Evolutionary conservation across 2,329 filamentous ascomycete species (phyloP), one percentile per base, ranked within the genome.

Genomic region (Penicillium sp.): DNA sequence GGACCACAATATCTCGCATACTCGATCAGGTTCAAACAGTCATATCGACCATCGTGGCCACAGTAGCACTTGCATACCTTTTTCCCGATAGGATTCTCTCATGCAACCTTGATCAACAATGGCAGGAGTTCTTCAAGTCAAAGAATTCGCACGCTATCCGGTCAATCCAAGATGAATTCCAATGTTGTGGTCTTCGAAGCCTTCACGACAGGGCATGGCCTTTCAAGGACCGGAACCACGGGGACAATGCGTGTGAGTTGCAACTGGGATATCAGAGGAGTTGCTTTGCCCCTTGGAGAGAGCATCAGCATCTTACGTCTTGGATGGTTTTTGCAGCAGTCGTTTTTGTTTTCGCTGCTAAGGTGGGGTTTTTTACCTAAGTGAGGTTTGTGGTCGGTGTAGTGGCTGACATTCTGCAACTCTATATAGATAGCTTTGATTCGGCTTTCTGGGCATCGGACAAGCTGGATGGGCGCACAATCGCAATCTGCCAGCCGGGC

Each of bases 141-240:
- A 72, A 74, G 50, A 58, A 75, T 34, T 65, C 66, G 5, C 51
- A 59, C 3, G 65, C 68, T 7, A 71, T 75, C 38, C 68, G 73
- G 21, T 46, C 66, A 2, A 74, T 75, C 50, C 71, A 76, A 53
- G 69, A 70, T 45, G 52, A 53, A 4, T 60, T 73, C 25, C 70
- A 62, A 39, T 75, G 73, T 49, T 76, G 73, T 40, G 73, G 73
- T 2, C 59, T 72, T 9, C 63, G 71, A 34, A 75, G 72, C 40
- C 63, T 68, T n/a, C 71, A 63, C 54, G 73, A 76, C 50, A 62
- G 71, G 16, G 71, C 73, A 3, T 76, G 73, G 73, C 73, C 73
- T 2, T 75, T 76, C 57, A 74, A 73, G 43, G 68, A 71, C 33
- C 55, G 51, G 0, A 55, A 51, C 8, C 63, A 74, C 25, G 67